Conservation (phyloP, 768 basidiomycete genomes). For the Clavaria fumosa region DNA sequence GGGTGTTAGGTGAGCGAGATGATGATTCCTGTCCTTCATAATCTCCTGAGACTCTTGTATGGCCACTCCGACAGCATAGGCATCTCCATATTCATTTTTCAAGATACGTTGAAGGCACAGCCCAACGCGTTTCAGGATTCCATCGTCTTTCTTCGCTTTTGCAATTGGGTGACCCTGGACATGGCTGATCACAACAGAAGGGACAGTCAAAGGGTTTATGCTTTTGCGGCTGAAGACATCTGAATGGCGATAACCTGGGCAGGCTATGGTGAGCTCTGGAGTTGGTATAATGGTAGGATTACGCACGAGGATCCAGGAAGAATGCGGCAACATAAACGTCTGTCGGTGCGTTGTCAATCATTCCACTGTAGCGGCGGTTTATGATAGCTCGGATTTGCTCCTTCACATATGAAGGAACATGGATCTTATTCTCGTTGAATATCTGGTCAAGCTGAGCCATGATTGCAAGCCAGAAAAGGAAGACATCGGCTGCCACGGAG, state of each 20-base stretch:
- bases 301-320: conserved; percentile 20
- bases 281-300: not conserved
- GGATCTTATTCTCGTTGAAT: not conserved
- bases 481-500: conserved; percentile 11
- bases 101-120: conserved; percentile 4
- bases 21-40: conserved; percentile 7
- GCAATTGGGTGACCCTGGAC: not conserved
- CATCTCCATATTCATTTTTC: conserved; percentile 6
- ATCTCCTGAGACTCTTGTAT: conserved; percentile 6
- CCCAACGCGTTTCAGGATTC: conserved; percentile 6
- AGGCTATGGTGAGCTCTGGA: not conserved
- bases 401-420: conserved; percentile 1
- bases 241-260: conserved; percentile 6
- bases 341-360: conserved; percentile 17
- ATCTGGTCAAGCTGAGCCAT: conserved; percentile 3
- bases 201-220: conserved; percentile 5
- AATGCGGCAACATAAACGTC: conserved; percentile 20
- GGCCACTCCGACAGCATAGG: too few species aligned
- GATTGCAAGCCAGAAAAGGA: conserved; percentile 14
- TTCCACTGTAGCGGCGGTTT: conserved; percentile 15
- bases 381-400: conserved; percentile 16
- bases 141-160: not conserved
- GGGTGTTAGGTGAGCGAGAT: conserved; percentile 8
- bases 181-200: conserved; percentile 1
- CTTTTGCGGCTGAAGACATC: conserved; percentile 6